phyloP scores from a whole-genome alignment of 2,329 filamentous ascomycete species.

The Elsinoe batatas region DNA sequence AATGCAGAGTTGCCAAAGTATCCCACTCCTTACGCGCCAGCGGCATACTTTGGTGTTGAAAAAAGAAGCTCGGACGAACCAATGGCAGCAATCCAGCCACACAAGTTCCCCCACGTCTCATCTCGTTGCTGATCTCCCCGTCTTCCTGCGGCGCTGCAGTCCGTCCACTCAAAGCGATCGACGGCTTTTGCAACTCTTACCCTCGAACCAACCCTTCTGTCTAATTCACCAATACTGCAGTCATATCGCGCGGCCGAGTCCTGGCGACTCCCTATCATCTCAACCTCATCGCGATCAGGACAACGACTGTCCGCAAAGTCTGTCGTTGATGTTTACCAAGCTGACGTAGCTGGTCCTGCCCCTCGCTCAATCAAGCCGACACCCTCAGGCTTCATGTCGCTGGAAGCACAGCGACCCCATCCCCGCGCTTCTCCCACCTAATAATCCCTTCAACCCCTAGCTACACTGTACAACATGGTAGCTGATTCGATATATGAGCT shows the following conservation, averaged over 20 bases:
- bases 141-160: neutral
- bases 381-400: constrained; percentile 3
- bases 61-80: constrained; percentile 5
- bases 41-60: neutral
- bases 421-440: neutral
- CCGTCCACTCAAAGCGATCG: neutral
- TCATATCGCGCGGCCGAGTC: neutral
- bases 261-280: neutral
- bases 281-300: neutral
- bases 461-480: constrained; percentile 54
- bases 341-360: constrained; percentile 1
- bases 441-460: neutral
- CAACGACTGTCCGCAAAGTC: neutral
- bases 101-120: neutral
- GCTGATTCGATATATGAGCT: constrained; percentile 88
- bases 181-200: constrained; percentile 6
- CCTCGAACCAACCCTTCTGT: neutral
- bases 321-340: constrained; percentile 4
- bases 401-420: neutral
- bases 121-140: neutral
- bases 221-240: neutral
- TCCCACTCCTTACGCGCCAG: neutral
- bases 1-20: neutral
- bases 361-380: neutral
- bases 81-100: neutral